Base-by-base conservation (phyloP, 2,329 filamentous ascomycete species). In the Cordyceps cicadae region DNA sequence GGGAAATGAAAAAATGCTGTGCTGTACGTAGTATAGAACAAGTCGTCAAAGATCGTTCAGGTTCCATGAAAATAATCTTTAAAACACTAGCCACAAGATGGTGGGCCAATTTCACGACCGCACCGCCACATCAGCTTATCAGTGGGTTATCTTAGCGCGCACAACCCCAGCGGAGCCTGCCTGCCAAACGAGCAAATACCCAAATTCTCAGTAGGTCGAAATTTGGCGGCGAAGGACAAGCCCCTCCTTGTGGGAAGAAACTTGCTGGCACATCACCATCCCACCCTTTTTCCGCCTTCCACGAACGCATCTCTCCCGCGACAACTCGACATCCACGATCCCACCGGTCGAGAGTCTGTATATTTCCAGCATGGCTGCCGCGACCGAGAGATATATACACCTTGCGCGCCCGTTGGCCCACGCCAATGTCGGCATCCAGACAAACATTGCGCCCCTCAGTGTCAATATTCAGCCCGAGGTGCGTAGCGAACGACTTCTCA, bases 401-500 rank as follows among this genome's bases (percentile, higher is more conserved):
- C 88, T 99, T 67, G 88, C 93, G 72, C 87, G 94, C 76, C 94
- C 94, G 70, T 82, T 97, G 71, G 92, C 91, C 75, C 91, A 92
- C 67, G 87, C 88, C 65, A 81, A 85, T 63, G 81, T 92, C 69
- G 89, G 89, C 73, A 86, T 89, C 72, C 89, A 91, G 77, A 87
- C 88, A 71, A 92, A 88, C 69, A 93, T 92, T 75, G 88, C 92
- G 77, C 94, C 94, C 77, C 85, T 99, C 75, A 89, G 87, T 75
- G 92, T 99, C 73, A 89, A 90, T 73, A 89, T 99, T 76, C 94
- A 97, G 76, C 92, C 94, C 71, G 92, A 97, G 84, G 90, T 95
- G 84, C 72, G 83, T 72, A 62, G 48, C 19, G 12, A 37, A 32
- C 43, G 43, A 41, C 32, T 54, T 21, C 48, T 53, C 21, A 14